Evolutionary conservation across 495 filamentous ascomycete genomes (phyloP), one percentile per base, ranked within the genome.

Genomic region (Tuber magnatum): DNA sequence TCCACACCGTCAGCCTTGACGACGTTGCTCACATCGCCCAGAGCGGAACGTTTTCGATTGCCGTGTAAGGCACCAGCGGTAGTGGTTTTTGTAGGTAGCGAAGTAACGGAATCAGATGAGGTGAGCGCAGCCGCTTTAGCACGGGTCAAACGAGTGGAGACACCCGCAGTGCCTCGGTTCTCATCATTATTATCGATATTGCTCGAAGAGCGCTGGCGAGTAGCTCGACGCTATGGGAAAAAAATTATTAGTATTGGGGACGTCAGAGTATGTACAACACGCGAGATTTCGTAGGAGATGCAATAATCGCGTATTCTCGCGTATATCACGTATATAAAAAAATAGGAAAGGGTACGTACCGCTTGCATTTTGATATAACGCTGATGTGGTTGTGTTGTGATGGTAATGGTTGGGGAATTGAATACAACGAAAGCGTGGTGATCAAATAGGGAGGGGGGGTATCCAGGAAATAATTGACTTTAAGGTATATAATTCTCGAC

Each of bases 21-120:
- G 71, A 97, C 92, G 86, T 99, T 99, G 88, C 94, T 98, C 76
- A 97, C 91, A 87, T 99, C 94, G 40, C 93, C 93, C 32, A 99
- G 88, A 43, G 92, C 93, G 80, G 91, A 86, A 80, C 93, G 92
- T 83, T 89, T 91, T 81, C 90, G 87, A 76, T 85, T 86, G 20
- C 82, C 82, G 41, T 85, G 84, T 68, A 85, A 81, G 79, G 87
- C 84, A 69, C 75, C 83, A 28, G 83, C 78, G 39, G 83, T 85
- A 40, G 86, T 86, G 70, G 84, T 85, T 68, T 89, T 88, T 73
- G 88, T 83, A 20, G 86, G 93, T 86, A 97, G 97, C 39, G 90
- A 88, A 82, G 90, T 88, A 68, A 94, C 84, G 5, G 90, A 85
- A 83, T 92, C 92, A 87, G 97, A 96, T 28, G 88, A 83, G 51